Conservation (phyloP, 805 yeast species). For the Metschnikowia reukaufii region DNA sequence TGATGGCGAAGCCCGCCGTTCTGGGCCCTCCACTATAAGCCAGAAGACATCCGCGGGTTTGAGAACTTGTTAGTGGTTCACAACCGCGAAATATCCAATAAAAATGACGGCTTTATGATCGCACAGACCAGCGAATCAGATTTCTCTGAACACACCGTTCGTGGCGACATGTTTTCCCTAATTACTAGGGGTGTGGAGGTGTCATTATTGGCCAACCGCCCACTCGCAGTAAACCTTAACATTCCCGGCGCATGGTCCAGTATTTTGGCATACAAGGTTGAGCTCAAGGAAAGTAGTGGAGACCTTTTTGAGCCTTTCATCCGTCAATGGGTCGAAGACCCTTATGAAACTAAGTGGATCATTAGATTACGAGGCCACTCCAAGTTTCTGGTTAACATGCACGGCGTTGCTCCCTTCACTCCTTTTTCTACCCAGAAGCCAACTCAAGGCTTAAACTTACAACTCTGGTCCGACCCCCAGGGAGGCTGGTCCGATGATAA, state of each 20-base stretch:
- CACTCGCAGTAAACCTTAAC: constrained; percentile 48
- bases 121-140: constrained; percentile 34
- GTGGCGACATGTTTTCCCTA: constrained; percentile 34
- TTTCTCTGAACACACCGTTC: constrained; percentile 25
- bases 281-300: constrained; percentile 19
- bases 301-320: constrained; percentile 57
- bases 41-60: constrained; percentile 40
- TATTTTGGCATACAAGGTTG: constrained; percentile 51
- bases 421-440: constrained; percentile 43
- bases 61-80: constrained; percentile 51
- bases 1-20: constrained; percentile 54
- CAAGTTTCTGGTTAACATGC: constrained; percentile 36
- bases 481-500: constrained; percentile 20
- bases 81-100: constrained; percentile 23
- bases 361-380: constrained; percentile 45
- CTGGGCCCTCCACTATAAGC: constrained; percentile 44
- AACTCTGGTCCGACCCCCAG: constrained; percentile 48
- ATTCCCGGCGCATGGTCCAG: constrained; percentile 62
- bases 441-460: constrained; percentile 24
- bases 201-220: constrained; percentile 42
- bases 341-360: constrained; percentile 81
- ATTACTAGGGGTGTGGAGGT: constrained; percentile 40
- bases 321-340: constrained; percentile 64
- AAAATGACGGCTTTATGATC: constrained; percentile 30
- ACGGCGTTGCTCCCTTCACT: constrained; percentile 69